phyloP scores from a whole-genome alignment of 768 basidiomycete genomes.

The Cyclocybe cylindracea region DNA sequence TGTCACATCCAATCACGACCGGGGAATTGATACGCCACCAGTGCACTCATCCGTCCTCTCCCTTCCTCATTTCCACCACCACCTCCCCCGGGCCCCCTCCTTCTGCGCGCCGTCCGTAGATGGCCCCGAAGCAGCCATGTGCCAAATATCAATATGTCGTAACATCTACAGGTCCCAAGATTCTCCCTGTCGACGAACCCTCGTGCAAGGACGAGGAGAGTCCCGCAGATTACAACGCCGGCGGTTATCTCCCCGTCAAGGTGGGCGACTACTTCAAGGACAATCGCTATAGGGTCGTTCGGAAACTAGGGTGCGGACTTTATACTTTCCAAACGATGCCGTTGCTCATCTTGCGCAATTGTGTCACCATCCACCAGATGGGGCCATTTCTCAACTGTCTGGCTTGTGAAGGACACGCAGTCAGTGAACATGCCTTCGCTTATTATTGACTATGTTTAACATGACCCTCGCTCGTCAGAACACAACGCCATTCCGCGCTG shows the following conservation, averaged over 20 bases:
- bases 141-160: conserved; percentile 78
- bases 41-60: conserved; percentile 18
- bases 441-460: conserved; percentile 10
- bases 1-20: conserved; percentile 15
- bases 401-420: conserved; percentile 82
- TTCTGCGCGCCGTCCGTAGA: conserved; percentile 33
- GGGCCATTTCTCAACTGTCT: conserved; percentile 96
- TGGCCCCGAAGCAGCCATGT: conserved; percentile 69
- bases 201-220: conserved; percentile 78
- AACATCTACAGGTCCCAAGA: conserved; percentile 65
- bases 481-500: conserved; percentile 80
- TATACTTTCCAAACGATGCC: conserved; percentile 7
- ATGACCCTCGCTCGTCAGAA: conserved; percentile 37
- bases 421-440: conserved; percentile 39
- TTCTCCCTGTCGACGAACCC: conserved; percentile 67
- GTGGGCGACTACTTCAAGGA: conserved; percentile 84
- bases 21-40: conserved; percentile 10
- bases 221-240: conserved; percentile 80
- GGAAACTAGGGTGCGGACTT: conserved; percentile 79
- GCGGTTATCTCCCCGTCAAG: conserved; percentile 80
- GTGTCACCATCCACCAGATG: conserved; percentile 50
- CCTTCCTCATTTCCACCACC: conserved; percentile 13
- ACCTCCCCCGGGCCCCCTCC: conserved; percentile 6
- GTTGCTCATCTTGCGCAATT: conserved; percentile 25
- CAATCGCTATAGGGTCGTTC: conserved; percentile 80